Base-by-base conservation (phyloP, 2,329 filamentous ascomycete genomes). In the Penicillium occitanis region DNA sequence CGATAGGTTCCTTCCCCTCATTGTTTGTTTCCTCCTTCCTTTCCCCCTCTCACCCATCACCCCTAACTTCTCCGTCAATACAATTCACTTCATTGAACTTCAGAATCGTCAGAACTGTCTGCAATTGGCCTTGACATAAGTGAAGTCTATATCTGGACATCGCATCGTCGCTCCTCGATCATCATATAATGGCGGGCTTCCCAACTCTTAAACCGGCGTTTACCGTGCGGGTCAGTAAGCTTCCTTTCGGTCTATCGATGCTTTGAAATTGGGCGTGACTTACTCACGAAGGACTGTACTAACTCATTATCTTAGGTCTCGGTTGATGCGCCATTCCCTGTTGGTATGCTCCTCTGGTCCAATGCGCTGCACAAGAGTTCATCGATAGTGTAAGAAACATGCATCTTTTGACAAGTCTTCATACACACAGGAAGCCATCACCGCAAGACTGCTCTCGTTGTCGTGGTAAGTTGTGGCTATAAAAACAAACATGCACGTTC, bases 191-290 rank as follows among this genome's bases (percentile, higher is more conserved):
- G 75, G 71, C 77, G 13, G 74, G 71, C 55, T 80, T 78, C 61
- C 79, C 79, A 13, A 71, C 70, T 37, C 70, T 80, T 58, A 71
- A 79, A 67, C 79, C 78, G 4, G 79, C 79, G 17, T 78, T 81
- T 62, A 80, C 77, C 19, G 68, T 81, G 58, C 70, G 71, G 69
- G 78, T 80, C 69, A 57, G 67, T 35, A 10, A 25, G 25, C 13
- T 17, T 19, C 19, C 33, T 63, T 42, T n/a, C 8, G 55, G 22
- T 44, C 44, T 42, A 61, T 60, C 40, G 46, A 46, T 42, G 55
- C 11, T 5, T 25, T n/a, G 5, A 35, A 19, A 13, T 22, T 14
- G 2, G 14, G n/a, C 14, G 3, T 17, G 7, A 28, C 19, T 44
- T 19, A 7, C 3, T n/a, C 42, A 11, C 67, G 14, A 10, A 37